Evolutionary conservation across 495 filamentous ascomycete genomes (phyloP), one percentile per base, ranked within the genome.

Genomic region (Hypoxylon fragiforme): DNA sequence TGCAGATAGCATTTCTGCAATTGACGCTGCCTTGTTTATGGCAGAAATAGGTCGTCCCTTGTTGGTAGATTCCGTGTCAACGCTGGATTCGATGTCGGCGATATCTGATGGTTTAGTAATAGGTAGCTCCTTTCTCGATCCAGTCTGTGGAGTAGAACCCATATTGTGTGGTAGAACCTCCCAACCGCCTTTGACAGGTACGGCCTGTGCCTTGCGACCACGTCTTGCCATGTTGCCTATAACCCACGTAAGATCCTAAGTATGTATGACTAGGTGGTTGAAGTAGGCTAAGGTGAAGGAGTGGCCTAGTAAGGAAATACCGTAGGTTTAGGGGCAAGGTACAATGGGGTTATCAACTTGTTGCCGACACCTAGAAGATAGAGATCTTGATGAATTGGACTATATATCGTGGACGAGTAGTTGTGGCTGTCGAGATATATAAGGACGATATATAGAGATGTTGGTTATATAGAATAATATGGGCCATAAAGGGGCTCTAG

Each of bases 131-230:
- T 50, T 35, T 8, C 21, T n/a, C 5, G 36, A 7, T 7, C 13
- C n/a, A 16, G 31, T 30, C 7, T n/a, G 43, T 14, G 50, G 15
- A 2, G 28, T 44, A 46, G 46, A 15, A 1, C 74, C 74, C 64
- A 78, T 66, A 11, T 68, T 69, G 59, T 77, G 76, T 1, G 70
- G 71, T 9, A 78, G 53, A 11, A 59, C 54, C 42, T 58, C 51
- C 67, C 66, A 73, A 14, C 50, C 67, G 19, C 65, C 66, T 28
- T 63, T 67, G 13, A 73, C 41, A 0, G 65, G 50, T 8, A 55
- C 54, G 3, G 45, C 19, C n/a, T 34, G 13, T 3, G 31, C 15
- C 22, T 48, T 56, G 1, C 14, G 44, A 31, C 43, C 36, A 21
- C 41, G 52, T 48, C 48, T 57, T 28, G 60, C 31, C 58, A 52